These are phyloP conservation scores for Penicillium sp. DNA, from an alignment of 2,329 filamentous ascomycete species.

Conservation along the genomic window DNA sequence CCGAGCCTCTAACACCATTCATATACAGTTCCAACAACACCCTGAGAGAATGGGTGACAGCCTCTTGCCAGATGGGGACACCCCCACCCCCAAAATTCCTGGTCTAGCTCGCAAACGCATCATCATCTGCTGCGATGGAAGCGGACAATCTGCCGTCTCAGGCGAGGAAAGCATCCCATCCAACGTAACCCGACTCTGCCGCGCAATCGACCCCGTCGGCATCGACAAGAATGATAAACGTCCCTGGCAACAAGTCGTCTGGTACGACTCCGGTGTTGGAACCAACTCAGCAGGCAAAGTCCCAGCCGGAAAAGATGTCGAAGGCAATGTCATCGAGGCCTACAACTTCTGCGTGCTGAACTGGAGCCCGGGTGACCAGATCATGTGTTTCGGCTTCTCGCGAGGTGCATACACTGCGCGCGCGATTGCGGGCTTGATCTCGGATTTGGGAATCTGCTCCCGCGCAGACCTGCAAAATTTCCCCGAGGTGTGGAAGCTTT, in stretches of 20 bases:
- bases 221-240: conserved; percentile 22
- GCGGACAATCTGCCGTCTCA: conserved; percentile 34
- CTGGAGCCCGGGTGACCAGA: conserved; percentile 19
- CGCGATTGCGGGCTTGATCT: conserved; percentile 21
- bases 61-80: background rate
- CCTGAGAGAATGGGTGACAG: background rate
- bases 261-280: conserved; percentile 35
- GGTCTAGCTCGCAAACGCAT: conserved; percentile 27
- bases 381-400: conserved; percentile 25
- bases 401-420: conserved; percentile 22
- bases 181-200: conserved; percentile 35
- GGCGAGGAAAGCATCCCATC: conserved; percentile 31
- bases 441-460: conserved; percentile 21
- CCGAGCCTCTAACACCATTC: background rate
- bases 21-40: background rate
- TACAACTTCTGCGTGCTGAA: conserved; percentile 25
- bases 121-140: conserved; percentile 36
- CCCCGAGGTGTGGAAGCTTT: conserved; percentile 20
- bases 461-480: conserved; percentile 19
- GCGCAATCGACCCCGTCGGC: conserved; percentile 28
- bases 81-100: background rate
- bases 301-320: conserved; percentile 18
- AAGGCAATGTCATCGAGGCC: conserved; percentile 21
- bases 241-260: conserved; percentile 30
- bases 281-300: conserved; percentile 30